Conservation (phyloP, 305 asterid species). For the Fraxinus dipetala region DNA sequence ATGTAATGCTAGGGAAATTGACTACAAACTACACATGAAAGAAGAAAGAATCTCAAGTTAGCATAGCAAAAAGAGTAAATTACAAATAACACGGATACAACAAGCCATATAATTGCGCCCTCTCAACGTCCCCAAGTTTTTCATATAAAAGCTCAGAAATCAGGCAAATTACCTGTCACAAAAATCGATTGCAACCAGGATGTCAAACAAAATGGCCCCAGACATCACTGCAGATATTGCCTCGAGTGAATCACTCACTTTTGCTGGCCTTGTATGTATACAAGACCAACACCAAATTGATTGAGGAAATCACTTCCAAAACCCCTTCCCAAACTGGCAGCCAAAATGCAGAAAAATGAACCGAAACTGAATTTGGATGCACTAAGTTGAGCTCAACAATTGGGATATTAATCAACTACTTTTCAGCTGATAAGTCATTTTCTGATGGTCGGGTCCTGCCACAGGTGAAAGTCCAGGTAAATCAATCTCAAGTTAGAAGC, state of each 20-base stretch:
- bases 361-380: slow-evolving; percentile 40
- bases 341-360: slow-evolving; percentile 21
- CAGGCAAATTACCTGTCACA: slow-evolving; percentile 11
- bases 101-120: slow-evolving; percentile 12
- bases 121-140: slow-evolving; percentile 15
- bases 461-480: slow-evolving; percentile 7
- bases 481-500: slow-evolving; percentile 27
- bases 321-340: slow-evolving; percentile 13
- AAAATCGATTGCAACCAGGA: slow-evolving; percentile 17
- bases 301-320: slow-evolving; percentile 6
- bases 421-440: slow-evolving; percentile 22
- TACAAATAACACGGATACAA: slow-evolving; percentile 20
- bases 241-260: slow-evolving; percentile 57
- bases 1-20: neutral
- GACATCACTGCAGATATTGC: slow-evolving; percentile 36
- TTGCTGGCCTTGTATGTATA: slow-evolving; percentile 42
- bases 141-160: slow-evolving; percentile 26
- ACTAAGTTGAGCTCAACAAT: slow-evolving; percentile 17
- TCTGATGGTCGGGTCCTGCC: slow-evolving; percentile 20
- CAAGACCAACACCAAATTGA: slow-evolving; percentile 30
- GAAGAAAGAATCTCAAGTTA: slow-evolving; percentile 11
- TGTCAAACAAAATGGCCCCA: slow-evolving; percentile 34
- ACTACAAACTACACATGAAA: neutral
- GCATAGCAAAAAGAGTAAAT: slow-evolving; percentile 9
- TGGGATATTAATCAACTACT: slow-evolving; percentile 12